Evolutionary conservation across 202 grass and related monocot genomes (phyloP).

Genomic region (Tripidium arundinaceum): DNA sequence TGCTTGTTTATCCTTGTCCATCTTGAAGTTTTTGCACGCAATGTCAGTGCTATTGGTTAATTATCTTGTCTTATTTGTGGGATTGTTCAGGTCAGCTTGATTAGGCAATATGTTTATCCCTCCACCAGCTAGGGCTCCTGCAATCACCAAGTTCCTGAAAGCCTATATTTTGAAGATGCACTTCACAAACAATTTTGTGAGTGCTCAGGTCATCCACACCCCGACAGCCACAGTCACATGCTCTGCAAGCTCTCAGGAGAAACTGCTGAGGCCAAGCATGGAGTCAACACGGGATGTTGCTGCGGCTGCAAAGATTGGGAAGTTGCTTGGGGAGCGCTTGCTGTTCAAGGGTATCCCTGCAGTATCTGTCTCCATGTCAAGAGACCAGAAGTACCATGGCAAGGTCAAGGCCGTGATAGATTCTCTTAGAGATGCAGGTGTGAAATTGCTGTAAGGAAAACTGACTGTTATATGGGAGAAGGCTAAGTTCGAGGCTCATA

Average conservation of each 20-base stretch:
- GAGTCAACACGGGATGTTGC: conserved; percentile 44
- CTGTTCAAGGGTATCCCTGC: conserved; percentile 52
- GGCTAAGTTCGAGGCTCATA: neutral
- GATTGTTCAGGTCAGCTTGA: conserved; percentile 13
- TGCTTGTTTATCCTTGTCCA: neutral
- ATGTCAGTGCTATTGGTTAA: conserved; percentile 12
- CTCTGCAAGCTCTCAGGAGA: conserved; percentile 55
- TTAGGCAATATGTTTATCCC: conserved; percentile 36
- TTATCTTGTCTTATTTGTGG: conserved; percentile 8
- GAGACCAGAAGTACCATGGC: conserved; percentile 54
- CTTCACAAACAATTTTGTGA: conserved; percentile 61
- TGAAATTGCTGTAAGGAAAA: conserved; percentile 44
- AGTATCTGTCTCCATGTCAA: conserved; percentile 47
- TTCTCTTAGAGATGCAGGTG: conserved; percentile 41
- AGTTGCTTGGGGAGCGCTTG: conserved; percentile 56
- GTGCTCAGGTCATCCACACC: conserved; percentile 61
- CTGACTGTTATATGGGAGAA: neutral
- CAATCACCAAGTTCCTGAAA: conserved; percentile 50
- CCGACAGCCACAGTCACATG: conserved; percentile 43
- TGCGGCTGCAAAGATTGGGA: conserved; percentile 55
- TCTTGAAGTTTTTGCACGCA: neutral
- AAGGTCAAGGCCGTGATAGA: conserved; percentile 62
- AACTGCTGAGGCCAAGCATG: conserved; percentile 54
- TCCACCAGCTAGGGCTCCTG: conserved; percentile 39
- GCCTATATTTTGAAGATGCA: conserved; percentile 69